Conservation (phyloP, 1,139 yeast genomes). For the Meyerozyma sp. region DNA sequence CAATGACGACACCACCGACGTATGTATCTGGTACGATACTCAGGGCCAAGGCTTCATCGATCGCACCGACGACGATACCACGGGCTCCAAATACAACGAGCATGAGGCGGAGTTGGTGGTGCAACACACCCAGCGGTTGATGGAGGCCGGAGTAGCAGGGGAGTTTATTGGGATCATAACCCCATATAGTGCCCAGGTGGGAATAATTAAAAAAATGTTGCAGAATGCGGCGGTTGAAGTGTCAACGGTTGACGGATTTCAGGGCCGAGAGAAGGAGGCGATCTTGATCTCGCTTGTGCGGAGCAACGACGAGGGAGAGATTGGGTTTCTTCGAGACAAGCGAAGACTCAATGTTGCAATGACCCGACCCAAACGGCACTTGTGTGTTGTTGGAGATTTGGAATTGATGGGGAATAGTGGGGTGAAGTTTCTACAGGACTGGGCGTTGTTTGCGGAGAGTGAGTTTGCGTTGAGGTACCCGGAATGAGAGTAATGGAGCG, state of each 20-base stretch:
- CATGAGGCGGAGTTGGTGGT: constrained; percentile 62
- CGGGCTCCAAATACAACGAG: constrained; percentile 62
- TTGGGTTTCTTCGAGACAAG: constrained; percentile 72
- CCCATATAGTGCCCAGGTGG: constrained; percentile 86
- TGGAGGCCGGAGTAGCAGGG: constrained; percentile 42
- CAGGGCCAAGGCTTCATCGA: constrained; percentile 85
- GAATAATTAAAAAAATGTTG: constrained; percentile 43
- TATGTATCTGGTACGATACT: constrained; percentile 79
- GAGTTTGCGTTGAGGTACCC: constrained; percentile 70
- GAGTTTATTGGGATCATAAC: constrained; percentile 74
- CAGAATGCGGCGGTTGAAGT: constrained; percentile 29
- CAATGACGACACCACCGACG: constrained; percentile 23
- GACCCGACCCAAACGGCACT: constrained; percentile 82
- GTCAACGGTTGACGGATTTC: constrained; percentile 46
- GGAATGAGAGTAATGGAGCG: no score
- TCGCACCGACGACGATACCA: constrained; percentile 33
- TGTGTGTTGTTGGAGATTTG: constrained; percentile 83
- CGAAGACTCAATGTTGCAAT: constrained; percentile 84
- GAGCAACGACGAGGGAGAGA: constrained; percentile 47
- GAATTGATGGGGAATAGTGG: constrained; percentile 46
- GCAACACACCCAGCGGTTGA: constrained; percentile 48
- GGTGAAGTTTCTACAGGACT: constrained; percentile 47
- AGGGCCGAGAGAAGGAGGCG: constrained; percentile 71
- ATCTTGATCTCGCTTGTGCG: constrained; percentile 50
- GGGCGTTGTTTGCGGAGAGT: constrained; percentile 72